Base-by-base conservation (phyloP, 805 yeast species). In the Danielia reshetovae region DNA sequence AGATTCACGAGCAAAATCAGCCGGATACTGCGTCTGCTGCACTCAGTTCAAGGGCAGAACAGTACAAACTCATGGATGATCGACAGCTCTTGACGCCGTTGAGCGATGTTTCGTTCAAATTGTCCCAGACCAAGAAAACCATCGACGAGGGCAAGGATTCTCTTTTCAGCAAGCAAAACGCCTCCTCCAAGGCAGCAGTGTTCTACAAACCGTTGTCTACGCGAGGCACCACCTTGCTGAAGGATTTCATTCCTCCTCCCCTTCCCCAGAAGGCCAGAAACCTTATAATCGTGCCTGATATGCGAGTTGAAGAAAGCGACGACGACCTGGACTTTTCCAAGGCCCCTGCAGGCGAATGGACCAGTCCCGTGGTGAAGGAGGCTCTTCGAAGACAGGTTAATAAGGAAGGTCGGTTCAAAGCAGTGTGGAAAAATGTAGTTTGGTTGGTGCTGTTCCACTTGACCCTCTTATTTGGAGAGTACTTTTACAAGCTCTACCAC, bases 351-450 rank as follows among this genome's bases (percentile, higher is more conserved):
- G 51, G 52, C 7, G 65, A 61, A 19, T 63, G 72, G 70, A 47
- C 49, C 9, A 60, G 59, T 40, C 75, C 76, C 2, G 59, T 68
- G 30, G 62, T 74, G 38, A 55, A 54, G 31, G 52, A 62, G 24
- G 79, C 79, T 1, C 52, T 72, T 34, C 29, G 55, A 4, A 48
- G 79, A 23, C 74, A 72, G 39, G 58, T 64, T 2, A 68, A 70
- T 43, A 61, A 60, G 39, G 72, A 70, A 34, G 25, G 44, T 5
- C 66, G 65, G 42, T 46, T 61, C 25, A 57, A 57, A 26, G 55
- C 46, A n/a, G 38, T 68, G 6, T 34, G 66, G 17, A 42, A 45
- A 9, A 58, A 52, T 35, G 36, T 62, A 0, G 29, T 68, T 3
- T 35, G 48, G 6, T 33, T 62, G 11, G 43, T 68, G 2, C 34